A percentile compares a stretch with the other conserved stretches of the same genome.
Evolutionary conservation across 1,284 basidiomycete species (phyloP).

Genomic region (Ustilago curta): DNA sequence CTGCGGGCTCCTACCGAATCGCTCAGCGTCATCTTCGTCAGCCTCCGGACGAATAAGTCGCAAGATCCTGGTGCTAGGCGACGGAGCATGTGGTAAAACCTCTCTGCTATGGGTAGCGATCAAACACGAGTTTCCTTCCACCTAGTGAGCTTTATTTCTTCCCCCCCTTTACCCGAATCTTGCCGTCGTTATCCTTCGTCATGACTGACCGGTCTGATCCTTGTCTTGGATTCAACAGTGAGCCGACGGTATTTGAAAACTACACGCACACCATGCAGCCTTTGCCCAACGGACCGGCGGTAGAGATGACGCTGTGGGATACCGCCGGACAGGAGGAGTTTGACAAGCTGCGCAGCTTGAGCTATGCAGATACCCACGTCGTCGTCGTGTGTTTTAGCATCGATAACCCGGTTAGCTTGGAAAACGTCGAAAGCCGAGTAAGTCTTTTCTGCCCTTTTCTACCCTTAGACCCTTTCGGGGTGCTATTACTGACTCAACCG

Average conservation of each 20-base stretch:
- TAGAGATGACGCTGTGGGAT: conserved; percentile 95
- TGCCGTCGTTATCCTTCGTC: not conserved
- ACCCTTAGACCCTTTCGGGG: too few species aligned
- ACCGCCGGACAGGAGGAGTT: conserved; percentile 98
- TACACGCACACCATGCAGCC: conserved; percentile 76
- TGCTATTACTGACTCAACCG: too few species aligned
- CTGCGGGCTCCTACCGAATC: conserved; percentile 14
- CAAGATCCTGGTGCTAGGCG: conserved; percentile 90
- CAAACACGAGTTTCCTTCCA: conserved; percentile 54
- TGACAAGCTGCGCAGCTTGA: conserved; percentile 87
- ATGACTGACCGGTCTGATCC: not conserved
- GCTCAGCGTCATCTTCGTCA: not conserved
- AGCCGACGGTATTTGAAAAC: conserved; percentile 76
- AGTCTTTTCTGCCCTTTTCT: conserved; percentile 43
- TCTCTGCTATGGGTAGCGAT: conserved; percentile 42
- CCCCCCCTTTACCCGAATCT: too few species aligned
- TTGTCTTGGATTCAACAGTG: conserved; percentile 18
- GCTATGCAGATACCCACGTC: conserved; percentile 94
- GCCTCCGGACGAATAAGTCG: not conserved
- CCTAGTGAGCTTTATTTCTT: conserved; percentile 26
- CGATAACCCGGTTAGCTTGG: conserved; percentile 79
- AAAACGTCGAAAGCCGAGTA: conserved; percentile 87
- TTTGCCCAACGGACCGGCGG: conserved; percentile 77
- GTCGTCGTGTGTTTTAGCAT: conserved; percentile 42
- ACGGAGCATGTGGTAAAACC: conserved; percentile 55